These are phyloP conservation scores for Starmerella sp. DNA, from an alignment of 805 yeast genomes.

Conservation along the genomic window DNA sequence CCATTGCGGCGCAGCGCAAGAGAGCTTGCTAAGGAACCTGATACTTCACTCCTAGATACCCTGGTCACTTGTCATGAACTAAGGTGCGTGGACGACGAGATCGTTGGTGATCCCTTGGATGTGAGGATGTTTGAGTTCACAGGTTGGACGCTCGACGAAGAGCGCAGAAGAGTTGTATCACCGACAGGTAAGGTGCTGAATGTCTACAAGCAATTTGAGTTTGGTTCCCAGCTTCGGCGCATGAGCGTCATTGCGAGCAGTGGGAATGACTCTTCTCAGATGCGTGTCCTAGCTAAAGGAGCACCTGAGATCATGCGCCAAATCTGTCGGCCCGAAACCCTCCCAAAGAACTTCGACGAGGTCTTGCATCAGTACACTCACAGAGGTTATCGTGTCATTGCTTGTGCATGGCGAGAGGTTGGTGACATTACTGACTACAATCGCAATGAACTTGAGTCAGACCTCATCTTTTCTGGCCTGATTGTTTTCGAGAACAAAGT, in stretches of 20 bases:
- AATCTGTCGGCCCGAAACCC: slow-evolving; percentile 56
- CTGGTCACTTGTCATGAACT: slow-evolving; percentile 81
- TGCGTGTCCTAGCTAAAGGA: slow-evolving; percentile 69
- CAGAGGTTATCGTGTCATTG: slow-evolving; percentile 89
- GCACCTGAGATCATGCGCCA: slow-evolving; percentile 90
- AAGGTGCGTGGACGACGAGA: slow-evolving; percentile 61
- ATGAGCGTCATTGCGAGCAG: slow-evolving; percentile 70
- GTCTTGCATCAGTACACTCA: slow-evolving; percentile 78
- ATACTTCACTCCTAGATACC: slow-evolving; percentile 18
- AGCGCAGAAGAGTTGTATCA: slow-evolving; percentile 28
- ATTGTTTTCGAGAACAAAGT: slow-evolving; percentile 86
- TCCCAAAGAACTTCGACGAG: slow-evolving; percentile 68
- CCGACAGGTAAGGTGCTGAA: slow-evolving; percentile 28
- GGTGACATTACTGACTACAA: slow-evolving; percentile 45
- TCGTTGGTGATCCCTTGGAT: slow-evolving; percentile 91
- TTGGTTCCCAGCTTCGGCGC: slow-evolving; percentile 71
- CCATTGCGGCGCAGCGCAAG: slow-evolving; percentile 11
- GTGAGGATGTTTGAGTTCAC: slow-evolving; percentile 87
- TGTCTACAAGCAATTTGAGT: slow-evolving; percentile 57
- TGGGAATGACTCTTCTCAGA: slow-evolving; percentile 22
- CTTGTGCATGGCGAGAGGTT: slow-evolving; percentile 70
- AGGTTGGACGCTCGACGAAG: slow-evolving; percentile 64
- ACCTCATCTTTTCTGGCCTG: slow-evolving; percentile 70
- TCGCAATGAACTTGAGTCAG: slow-evolving; percentile 59
- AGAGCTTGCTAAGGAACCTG: slow-evolving; percentile 13